These are phyloP conservation scores for Fraxinus greggii DNA, from an alignment of 305 asterid genomes.

Conservation along the genomic window DNA sequence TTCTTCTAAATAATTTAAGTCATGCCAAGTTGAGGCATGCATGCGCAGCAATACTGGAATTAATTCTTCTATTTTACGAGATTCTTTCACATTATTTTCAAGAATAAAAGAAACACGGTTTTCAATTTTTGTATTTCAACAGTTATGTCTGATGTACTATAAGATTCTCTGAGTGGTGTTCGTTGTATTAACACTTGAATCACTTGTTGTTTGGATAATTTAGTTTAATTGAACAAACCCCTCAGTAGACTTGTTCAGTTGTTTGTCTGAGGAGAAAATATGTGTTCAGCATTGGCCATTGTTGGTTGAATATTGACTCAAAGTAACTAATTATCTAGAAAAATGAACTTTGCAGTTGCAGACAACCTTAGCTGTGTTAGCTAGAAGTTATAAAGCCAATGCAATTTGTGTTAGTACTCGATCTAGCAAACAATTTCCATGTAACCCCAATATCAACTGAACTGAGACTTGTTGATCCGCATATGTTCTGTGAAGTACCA, in stretches of 20 bases:
- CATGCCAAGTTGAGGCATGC: not conserved
- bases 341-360: not conserved
- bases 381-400: not conserved
- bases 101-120: not conserved
- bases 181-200: not conserved
- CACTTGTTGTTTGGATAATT: not conserved
- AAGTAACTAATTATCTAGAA: not conserved
- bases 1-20: not conserved
- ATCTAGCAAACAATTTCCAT: not conserved
- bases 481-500: not conserved
- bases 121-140: not conserved
- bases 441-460: not conserved
- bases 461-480: not conserved
- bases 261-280: not conserved
- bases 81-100: not conserved
- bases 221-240: not conserved
- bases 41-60: not conserved
- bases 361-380: not conserved
- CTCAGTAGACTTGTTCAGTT: not conserved
- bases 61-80: not conserved
- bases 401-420: not conserved
- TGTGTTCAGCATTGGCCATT: not conserved
- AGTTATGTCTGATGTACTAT: not conserved
- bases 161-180: not conserved
- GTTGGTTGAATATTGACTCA: not conserved